Base-by-base conservation (phyloP, 2,329 filamentous ascomycete genomes). In the Neofusicoccum sp. region DNA sequence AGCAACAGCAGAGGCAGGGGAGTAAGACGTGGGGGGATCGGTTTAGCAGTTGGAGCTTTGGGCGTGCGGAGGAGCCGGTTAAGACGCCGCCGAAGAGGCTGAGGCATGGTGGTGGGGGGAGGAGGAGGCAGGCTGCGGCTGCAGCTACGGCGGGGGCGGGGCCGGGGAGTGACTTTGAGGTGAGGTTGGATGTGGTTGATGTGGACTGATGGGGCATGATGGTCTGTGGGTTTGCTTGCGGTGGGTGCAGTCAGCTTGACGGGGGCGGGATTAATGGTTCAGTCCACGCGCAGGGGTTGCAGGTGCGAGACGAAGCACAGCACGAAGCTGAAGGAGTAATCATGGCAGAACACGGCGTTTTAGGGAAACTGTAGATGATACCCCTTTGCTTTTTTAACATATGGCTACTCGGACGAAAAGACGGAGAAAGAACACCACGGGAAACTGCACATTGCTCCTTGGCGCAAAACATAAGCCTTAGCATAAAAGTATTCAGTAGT, bases 51-150 rank as follows among this genome's bases (percentile, higher is more conserved):
- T 57, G 43, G 48, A 51, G 49, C 49, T 61, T 61, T 24, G 59
- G 43, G n/a, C 31, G 48, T 3, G 59, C 33, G 4, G 47, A 44
- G 24, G 59, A 61, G 59, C 59, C 59, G n/a, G 49, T 41, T 14
- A 61, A 61, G 49, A 61, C 59, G 30, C 59, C 59, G 49, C 59
- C 59, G 49, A 61, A 61, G 48, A 45, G 41, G 49, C 36, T 7
- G 36, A 36, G 43, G 14, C n/a, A 26, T 26, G 5, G 14, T 34
- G 33, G 6, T 4, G 30, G n/a, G 24, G 26, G 24, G 24, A 30
- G 26, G 26, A 47, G 30, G 24, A 30, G n/a, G 44, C 12, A 26
- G 16, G 16, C 31, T 6, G 33, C 31, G 16, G 47, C 31, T 7
- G 49, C 7, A 9, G 0, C n/a, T n/a, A n/a, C 33, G 34, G 14